Percentiles rank a stretch among this genome's conserved stretches.
phyloP scores from a whole-genome alignment of 1,284 basidiomycete species.

The Marasmius tenuissimus region DNA sequence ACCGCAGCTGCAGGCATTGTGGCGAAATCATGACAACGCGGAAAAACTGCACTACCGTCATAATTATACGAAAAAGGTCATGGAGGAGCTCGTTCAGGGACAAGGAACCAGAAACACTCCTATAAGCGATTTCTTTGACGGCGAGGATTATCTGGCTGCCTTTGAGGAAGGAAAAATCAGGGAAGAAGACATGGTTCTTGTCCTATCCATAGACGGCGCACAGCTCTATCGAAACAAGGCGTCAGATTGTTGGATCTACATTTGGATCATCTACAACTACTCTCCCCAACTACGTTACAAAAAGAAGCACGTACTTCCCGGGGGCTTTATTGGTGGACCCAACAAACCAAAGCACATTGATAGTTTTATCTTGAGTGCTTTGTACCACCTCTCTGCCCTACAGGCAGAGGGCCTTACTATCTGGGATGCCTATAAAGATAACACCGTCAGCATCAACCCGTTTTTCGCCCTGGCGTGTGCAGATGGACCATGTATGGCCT shows the following conservation, averaged over 20 bases:
- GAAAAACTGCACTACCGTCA: slow-evolving; percentile 19
- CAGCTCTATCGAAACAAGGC: slow-evolving; percentile 28
- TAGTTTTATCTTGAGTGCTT: slow-evolving; percentile 26
- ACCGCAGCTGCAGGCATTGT: slow-evolving; percentile 24
- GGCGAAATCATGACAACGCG: slow-evolving; percentile 14
- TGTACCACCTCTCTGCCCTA: slow-evolving; percentile 19
- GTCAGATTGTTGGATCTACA: slow-evolving; percentile 31
- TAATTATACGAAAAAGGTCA: background rate
- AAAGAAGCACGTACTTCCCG: slow-evolving; percentile 25
- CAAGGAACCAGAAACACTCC: slow-evolving; percentile 11
- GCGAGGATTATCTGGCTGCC: slow-evolving; percentile 17
- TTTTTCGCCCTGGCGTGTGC: slow-evolving; percentile 20
- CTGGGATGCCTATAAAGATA: slow-evolving; percentile 19
- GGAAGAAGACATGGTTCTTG: slow-evolving; percentile 21
- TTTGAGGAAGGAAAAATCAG: slow-evolving; percentile 18
- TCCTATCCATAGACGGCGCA: slow-evolving; percentile 30
- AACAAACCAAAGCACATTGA: slow-evolving; percentile 29
- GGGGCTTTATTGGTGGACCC: slow-evolving; percentile 27
- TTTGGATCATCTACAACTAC: slow-evolving; percentile 28
- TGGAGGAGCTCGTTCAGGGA: slow-evolving; percentile 10
- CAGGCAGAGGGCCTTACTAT: slow-evolving; percentile 15
- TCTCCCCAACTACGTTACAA: slow-evolving; percentile 26
- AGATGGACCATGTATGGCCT: slow-evolving; percentile 26
- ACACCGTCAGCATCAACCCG: slow-evolving; percentile 5
- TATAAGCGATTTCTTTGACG: slow-evolving; percentile 12